Base-by-base conservation (phyloP, 2,329 filamentous ascomycete species). In the Cordyceps cateniannulata region DNA sequence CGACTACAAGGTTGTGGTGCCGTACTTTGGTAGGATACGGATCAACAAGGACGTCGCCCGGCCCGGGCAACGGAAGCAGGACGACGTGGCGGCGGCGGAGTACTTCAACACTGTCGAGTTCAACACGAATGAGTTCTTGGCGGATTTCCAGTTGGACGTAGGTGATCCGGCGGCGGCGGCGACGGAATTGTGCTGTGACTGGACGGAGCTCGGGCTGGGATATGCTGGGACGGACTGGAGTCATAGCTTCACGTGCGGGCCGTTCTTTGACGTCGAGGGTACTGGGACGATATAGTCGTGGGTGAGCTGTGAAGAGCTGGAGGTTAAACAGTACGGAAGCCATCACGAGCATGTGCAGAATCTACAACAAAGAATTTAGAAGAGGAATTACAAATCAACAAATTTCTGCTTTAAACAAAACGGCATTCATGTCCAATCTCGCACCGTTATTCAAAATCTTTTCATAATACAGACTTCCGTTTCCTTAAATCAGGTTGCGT, bases 11-110 rank as follows among this genome's bases (percentile, higher is more conserved):
- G 72, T 77, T 20, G 72, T 73, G 5, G 73, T 79, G 24, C 77
- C 77, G 2, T 79, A 76, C 61, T 78, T 79, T 69, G 75, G 81
- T 24, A 78, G 49, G 38, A 47, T 64, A 10, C 52, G 58, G 5
- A 61, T 64, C 32, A 49, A 35, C 32, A 44, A 35, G n/a, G 40
- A n/a, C 52, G 9, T 38, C 44, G 8, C 49, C 49, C 18, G 9
- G 14, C 20, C 54, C 29, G n/a, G n/a, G 12, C 25, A 20, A 50
- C 38, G 22, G 29, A 27, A 47, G 49, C 18, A 22, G 5, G n/a
- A n/a, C n/a, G 32, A 48, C 27, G 50, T 24, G 3, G 29, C 54
- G 1, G 16, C n/a, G 20, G 10, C 54, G 7, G 29, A 38, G 1
- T 49, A n/a, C 27, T 54, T 60, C 40, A 61, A 61, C 44, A 49